Percentiles rank a stretch among this genome's conserved stretches.
Evolutionary conservation across 768 basidiomycete species (phyloP).

Genomic region (Mycena filopes): DNA sequence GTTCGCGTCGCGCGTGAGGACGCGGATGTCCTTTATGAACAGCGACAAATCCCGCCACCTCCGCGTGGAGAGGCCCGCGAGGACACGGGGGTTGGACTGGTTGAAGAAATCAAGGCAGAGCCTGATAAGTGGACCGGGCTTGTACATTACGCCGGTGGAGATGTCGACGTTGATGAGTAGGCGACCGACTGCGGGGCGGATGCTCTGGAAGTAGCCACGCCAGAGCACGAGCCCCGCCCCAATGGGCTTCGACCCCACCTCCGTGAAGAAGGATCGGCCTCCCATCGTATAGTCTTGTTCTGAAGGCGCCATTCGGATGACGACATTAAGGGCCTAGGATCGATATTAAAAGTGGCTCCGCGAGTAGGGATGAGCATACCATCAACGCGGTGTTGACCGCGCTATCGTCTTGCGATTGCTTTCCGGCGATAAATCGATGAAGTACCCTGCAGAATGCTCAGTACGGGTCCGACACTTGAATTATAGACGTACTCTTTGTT

Average conservation of each 20-base stretch:
- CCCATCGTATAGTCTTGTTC: slow-evolving; percentile 71
- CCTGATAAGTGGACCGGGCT: slow-evolving; percentile 61
- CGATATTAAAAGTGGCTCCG: slow-evolving; percentile 1
- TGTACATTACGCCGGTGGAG: slow-evolving; percentile 78
- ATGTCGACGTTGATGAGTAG: slow-evolving; percentile 79
- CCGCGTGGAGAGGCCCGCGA: slow-evolving; percentile 62
- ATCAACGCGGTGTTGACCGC: slow-evolving; percentile 73
- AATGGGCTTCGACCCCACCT: slow-evolving; percentile 61
- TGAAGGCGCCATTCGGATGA: slow-evolving; percentile 76
- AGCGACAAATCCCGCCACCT: slow-evolving; percentile 65
- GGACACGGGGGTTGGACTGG: slow-evolving; percentile 49
- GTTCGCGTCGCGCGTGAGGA: slow-evolving; percentile 51
- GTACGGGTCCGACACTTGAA: neutral
- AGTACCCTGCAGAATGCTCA: slow-evolving; percentile 45
- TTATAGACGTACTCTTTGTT: slow-evolving; percentile 47
- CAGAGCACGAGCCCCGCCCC: slow-evolving; percentile 68
- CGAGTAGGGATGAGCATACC: slow-evolving; percentile 43
- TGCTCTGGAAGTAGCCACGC: slow-evolving; percentile 81
- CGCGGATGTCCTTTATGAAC: slow-evolving; percentile 64
- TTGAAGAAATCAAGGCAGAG: slow-evolving; percentile 65
- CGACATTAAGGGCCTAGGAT: slow-evolving; percentile 72
- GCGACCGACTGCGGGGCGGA: slow-evolving; percentile 68
- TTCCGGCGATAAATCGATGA: slow-evolving; percentile 52
- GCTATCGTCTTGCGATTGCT: slow-evolving; percentile 74
- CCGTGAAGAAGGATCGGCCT: slow-evolving; percentile 77